Evolutionary conservation across 2,329 filamentous ascomycete genomes (phyloP), one percentile per base, ranked within the genome.

Genomic region (Pseudogymnoascus sp.): DNA sequence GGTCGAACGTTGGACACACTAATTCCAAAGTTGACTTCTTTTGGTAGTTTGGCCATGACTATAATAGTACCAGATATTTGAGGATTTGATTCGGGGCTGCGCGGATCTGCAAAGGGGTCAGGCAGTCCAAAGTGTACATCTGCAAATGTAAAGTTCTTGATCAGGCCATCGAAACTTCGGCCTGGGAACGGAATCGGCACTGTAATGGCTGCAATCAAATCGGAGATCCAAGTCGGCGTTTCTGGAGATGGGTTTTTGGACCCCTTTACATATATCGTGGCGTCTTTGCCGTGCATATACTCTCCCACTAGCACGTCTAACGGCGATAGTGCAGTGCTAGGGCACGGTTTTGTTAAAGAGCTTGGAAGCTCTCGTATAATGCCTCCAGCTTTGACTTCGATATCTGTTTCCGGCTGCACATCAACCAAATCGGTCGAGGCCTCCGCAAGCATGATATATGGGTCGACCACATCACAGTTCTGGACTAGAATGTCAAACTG

Each of bases 41-140:
- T 80, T 0, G 94, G 94, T 33, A 97, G 72, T 9, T 78, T 83
- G 23, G 95, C 86, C 15, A 92, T 77, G 9, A 92, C 92, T 62
- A 89, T 78, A 48, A 96, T 87, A 18, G 86, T 85, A 2, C 92
- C 92, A 28, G 90, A 95, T 13, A 99, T 85, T 59, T 82, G 85
- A 8, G 92, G 91, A 59, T 87, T 82, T 3, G 87, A 79, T 57
- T 86, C 83, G 0, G 90, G 88, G 9, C 85, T 83, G 61, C 81
- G 82, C 0, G 89, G 89, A 15, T 91, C 84, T 2, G 90, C 89
- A 67, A 86, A 82, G 0, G 89, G 88, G 67, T 91, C 84, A 0
- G 94, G 94, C 48, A 99, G 76, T 56, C 82, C 83, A 71, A 99
- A 96, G 67, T 95, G 84, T 38, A 95, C 90, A 69, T 96, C 82